Percentiles rank a stretch among this genome's conserved stretches.
phyloP scores from a whole-genome alignment of 2,329 filamentous ascomycete species.

The Leptographium radiaticola region DNA sequence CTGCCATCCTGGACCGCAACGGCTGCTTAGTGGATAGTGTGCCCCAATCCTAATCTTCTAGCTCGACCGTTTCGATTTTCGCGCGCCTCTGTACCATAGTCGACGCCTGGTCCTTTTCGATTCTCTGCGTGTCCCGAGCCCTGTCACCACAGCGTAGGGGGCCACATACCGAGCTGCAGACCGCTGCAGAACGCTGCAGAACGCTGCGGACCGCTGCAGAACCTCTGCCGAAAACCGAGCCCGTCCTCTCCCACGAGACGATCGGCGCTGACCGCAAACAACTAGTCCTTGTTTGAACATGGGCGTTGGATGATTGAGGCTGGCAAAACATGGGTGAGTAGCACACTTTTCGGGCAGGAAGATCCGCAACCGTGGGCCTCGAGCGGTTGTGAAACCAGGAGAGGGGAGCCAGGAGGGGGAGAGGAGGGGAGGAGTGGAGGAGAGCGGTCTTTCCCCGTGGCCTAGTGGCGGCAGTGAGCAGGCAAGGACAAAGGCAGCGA shows the following conservation, averaged over 20 bases:
- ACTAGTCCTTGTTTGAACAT: not conserved
- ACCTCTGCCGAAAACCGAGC: not conserved
- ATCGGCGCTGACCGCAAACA: not conserved
- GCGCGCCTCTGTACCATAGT: not conserved
- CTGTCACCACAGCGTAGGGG: not conserved
- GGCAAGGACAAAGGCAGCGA: too few species aligned
- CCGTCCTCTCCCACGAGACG: not conserved
- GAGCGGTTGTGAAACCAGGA: slow-evolving; percentile 6
- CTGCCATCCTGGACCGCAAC: not conserved
- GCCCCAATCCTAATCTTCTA: not conserved
- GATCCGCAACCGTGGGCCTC: slow-evolving; percentile 7
- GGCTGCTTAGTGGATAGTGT: not conserved
- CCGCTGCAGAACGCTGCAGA: not conserved
- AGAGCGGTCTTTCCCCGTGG: not conserved
- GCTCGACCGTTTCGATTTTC: not conserved
- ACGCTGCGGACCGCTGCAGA: not conserved
- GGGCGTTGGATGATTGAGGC: not conserved
- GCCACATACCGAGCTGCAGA: not conserved
- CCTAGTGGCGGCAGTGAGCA: not conserved
- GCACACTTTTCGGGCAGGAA: not conserved
- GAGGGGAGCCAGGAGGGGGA: not conserved
- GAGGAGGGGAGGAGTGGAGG: not conserved
- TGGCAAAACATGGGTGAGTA: slow-evolving; percentile 5
- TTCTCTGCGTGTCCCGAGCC: not conserved
- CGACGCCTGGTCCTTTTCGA: not conserved